These are phyloP conservation scores for Xylaria sp. DNA, from an alignment of 2,329 filamentous ascomycete genomes.

Conservation along the genomic window DNA sequence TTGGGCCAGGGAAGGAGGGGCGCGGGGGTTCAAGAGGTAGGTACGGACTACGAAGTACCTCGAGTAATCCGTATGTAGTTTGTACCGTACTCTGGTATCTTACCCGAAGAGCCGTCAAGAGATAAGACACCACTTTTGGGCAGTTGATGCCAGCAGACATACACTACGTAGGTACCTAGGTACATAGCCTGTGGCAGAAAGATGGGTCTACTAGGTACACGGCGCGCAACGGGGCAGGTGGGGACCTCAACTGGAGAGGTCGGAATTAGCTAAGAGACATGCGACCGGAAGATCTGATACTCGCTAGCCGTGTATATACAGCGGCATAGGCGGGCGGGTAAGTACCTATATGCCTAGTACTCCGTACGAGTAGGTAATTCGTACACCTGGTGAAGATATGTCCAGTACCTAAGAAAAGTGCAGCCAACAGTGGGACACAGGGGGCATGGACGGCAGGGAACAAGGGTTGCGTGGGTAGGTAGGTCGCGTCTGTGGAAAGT, in stretches of 20 bases:
- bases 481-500: neutral
- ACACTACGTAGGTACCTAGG: neutral
- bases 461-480: neutral
- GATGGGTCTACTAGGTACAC: neutral
- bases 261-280: neutral
- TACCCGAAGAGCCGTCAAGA: neutral
- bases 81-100: neutral
- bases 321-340: neutral
- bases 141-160: constrained; percentile 8
- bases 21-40: neutral
- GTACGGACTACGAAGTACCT: neutral
- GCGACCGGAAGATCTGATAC: neutral
- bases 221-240: constrained; percentile 7
- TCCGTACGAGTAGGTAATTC: too few species aligned
- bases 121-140: constrained; percentile 1
- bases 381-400: constrained; percentile 1
- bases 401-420: neutral
- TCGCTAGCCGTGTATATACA: neutral
- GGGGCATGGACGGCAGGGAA: neutral
- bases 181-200: neutral
- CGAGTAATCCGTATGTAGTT: too few species aligned
- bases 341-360: neutral
- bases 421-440: constrained; percentile 4
- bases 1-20: constrained; percentile 13
- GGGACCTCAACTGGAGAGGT: neutral